Base-by-base conservation (phyloP, 2,329 filamentous ascomycete genomes). In the Bipolaris sorokiniana region DNA sequence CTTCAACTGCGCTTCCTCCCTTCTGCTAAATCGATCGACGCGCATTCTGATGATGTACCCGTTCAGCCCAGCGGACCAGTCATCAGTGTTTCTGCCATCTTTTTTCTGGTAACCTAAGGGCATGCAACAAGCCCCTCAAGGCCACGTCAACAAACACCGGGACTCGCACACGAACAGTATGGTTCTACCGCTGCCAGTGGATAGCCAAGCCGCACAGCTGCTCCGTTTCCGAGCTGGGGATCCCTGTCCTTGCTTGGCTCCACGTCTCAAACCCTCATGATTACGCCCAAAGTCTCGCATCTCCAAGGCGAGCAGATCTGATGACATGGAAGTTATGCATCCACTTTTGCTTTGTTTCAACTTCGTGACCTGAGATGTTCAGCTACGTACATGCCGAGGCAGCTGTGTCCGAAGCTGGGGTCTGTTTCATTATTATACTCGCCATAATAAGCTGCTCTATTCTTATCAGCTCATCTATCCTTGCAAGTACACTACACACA, bases 141-240 rank as follows among this genome's bases (percentile, higher is more conserved):
- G 59, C 59, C 59, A 62, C 59, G 59, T 62, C 59, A 51, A 60
- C 59, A 31, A 5, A 6, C 23, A 51, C 59, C 38, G 48, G 59
- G 59, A 41, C 56, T 20, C 48, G 28, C 42, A 37, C 28, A 26
- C 52, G 45, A 54, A 41, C 45, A 38, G 22, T 53, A 45, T 38
- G 45, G 42, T 44, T 51, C 44, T 44, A 34, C 15, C 16, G 28
- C 28, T 31, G 28, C 38, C 31, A 26, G 20, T 46, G 33, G 11
- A 26, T 41, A 31, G 31, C 22, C 42, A 34, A 26, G 54, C 44
- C 37, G 44, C 41, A 34, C 42, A 26, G 15, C 42, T 15, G 7
- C 5, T 13, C 22, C 20, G 5, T 41, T 28, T 23, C 49, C 49
- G 37, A 7, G 38, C 44, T 40, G 26, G 38, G 44, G 2, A 44